phyloP scores from a whole-genome alignment of 192 early-diverging fungal species.

The Linnemannia elongata region DNA sequence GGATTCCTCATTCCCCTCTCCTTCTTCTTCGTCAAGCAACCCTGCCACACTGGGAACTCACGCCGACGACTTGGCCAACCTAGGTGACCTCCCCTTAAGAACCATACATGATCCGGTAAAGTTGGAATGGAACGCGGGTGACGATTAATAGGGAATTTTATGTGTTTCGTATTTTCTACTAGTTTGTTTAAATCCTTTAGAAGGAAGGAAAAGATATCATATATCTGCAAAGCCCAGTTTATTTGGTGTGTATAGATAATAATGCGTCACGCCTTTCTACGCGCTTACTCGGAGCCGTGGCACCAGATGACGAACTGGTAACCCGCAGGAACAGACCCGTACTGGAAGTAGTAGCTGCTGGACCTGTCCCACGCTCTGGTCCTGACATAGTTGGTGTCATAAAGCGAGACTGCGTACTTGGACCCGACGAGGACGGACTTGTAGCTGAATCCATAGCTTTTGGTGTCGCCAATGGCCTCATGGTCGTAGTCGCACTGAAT shows the following conservation, averaged over 20 bases:
- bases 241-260: slow-evolving; percentile 2
- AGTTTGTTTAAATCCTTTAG: too few species aligned
- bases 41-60: too few species aligned
- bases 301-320: slow-evolving; percentile 11
- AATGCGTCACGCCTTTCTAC: neutral
- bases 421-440: slow-evolving; percentile 4
- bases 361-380: neutral
- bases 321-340: neutral
- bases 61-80: too few species aligned
- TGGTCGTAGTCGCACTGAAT: slow-evolving; percentile 16
- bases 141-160: too few species aligned
- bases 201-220: too few species aligned
- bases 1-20: too few species aligned
- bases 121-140: too few species aligned
- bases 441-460: neutral
- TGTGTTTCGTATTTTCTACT: too few species aligned
- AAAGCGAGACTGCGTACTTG: slow-evolving; percentile 14
- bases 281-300: slow-evolving; percentile 9
- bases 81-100: too few species aligned
- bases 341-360: slow-evolving; percentile 1
- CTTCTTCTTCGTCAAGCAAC: too few species aligned
- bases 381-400: neutral
- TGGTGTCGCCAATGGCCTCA: neutral
- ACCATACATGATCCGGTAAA: too few species aligned
- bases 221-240: neutral